Evolutionary conservation across 2,329 filamentous ascomycete genomes (phyloP), one percentile per base, ranked within the genome.

Genomic region (Arachnomyces sp.): DNA sequence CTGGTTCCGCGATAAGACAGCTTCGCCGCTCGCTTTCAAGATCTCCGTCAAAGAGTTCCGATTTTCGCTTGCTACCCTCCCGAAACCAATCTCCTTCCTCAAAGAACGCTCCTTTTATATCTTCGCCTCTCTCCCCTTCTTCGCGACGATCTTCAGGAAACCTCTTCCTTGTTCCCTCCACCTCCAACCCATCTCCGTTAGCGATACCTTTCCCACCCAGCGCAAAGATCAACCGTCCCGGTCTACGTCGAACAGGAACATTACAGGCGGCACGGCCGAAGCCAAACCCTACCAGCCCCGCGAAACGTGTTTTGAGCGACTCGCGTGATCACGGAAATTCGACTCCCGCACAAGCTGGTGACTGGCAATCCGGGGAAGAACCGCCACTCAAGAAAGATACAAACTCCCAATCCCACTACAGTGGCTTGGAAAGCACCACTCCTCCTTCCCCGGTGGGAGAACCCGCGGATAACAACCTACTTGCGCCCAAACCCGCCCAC

Each of bases 11-110:
- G 44, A 84, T 95, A 48, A 78, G 86, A 57, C 85, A 87, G 54
- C 72, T 95, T 43, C 78, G 89, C 49, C 84, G 87, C 52, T 95
- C 90, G 17, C 73, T 95, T 48, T 95, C 89, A 42, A 78, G 88
- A 53, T 95, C 90, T n/a, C 90, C 90, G 8, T 95, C 90, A 25
- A 94, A 92, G 62, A 71, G 70, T 32, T 74, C 74, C 42, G 73
- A 76, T 53, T 90, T 92, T 60, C 74, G 77, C 42, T 68, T 93
- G 39, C 69, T 77, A 9, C 55, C 62, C 15, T 65, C 71, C 17
- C 65, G 70, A 44, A 65, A 67, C 12, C 62, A 67, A 36, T 65
- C 73, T 44, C 62, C 70, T 28, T 76, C 78, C 40, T 66, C 69
- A 34, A 72, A 71, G 50, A 65, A 59, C 44, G 52, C 68, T 34